Evolutionary conservation across 768 basidiomycete species (phyloP).

Genomic region (Tulasnella sp.): DNA sequence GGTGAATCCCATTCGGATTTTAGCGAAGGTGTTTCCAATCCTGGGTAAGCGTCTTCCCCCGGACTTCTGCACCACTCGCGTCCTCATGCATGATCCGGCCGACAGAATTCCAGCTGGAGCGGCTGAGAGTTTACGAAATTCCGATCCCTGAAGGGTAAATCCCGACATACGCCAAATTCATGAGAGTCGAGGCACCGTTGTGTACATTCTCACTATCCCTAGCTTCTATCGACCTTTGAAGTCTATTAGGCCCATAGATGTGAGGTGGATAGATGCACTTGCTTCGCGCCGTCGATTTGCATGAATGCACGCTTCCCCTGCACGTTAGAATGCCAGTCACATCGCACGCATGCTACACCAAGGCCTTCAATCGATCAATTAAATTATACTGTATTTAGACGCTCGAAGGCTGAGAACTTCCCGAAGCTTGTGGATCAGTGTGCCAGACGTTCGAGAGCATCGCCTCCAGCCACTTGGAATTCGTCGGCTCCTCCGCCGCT

Average conservation of each 20-base stretch:
- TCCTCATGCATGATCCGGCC: not conserved
- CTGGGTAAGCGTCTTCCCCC: not conserved
- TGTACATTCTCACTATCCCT: not conserved
- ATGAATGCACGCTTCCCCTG: not conserved
- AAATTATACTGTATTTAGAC: not conserved
- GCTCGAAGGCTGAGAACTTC: not conserved
- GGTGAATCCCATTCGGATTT: not conserved
- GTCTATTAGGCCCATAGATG: not conserved
- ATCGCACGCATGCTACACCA: not conserved
- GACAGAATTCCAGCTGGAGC: conserved; percentile 11
- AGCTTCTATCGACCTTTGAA: not conserved
- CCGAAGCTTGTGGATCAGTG: not conserved
- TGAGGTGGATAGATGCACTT: not conserved
- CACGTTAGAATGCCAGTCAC: not conserved
- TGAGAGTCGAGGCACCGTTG: not conserved
- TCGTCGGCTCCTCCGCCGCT: conserved; percentile 44
- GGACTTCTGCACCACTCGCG: not conserved
- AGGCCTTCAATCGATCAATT: not conserved
- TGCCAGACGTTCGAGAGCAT: not conserved
- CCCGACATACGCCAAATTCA: not conserved
- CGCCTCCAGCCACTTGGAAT: conserved; percentile 48
- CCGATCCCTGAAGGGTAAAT: not conserved
- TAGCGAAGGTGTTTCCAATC: conserved; percentile 2
- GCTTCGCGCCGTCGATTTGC: not conserved
- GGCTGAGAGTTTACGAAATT: conserved; percentile 8